Percentiles rank a stretch among this genome's conserved stretches.
These are phyloP conservation scores for Beauveria sp. DNA, from an alignment of 2,329 filamentous ascomycete genomes.

Conservation along the genomic window DNA sequence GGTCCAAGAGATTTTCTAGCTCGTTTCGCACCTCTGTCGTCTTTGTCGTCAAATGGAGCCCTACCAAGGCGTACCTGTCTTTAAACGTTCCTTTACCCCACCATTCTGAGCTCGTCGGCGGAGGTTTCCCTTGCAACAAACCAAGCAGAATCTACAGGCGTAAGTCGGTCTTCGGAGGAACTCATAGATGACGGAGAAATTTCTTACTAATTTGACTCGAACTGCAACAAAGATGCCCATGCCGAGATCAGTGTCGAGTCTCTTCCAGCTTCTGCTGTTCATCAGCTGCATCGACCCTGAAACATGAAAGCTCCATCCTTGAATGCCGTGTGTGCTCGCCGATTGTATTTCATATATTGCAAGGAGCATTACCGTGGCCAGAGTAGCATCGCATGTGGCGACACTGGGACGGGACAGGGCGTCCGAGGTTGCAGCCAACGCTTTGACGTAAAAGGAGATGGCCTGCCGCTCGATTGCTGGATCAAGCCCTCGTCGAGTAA, in stretches of 20 bases:
- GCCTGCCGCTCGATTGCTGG: not conserved
- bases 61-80: conserved; percentile 1
- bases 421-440: not conserved
- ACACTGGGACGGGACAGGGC: not conserved
- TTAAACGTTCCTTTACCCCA: conserved; percentile 1
- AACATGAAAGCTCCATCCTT: not conserved
- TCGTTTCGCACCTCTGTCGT: not conserved
- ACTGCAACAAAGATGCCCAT: conserved; percentile 1
- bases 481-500: not conserved
- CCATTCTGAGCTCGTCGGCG: not conserved
- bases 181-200: not conserved
- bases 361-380: not conserved
- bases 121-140: not conserved
- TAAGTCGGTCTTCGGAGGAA: not conserved
- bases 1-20: not conserved
- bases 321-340: not conserved
- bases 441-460: not conserved
- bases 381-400: conserved; percentile 1
- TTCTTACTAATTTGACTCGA: not conserved
- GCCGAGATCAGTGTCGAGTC: not conserved
- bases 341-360: not conserved
- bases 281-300: conserved; percentile 1
- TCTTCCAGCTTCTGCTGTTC: conserved; percentile 7
- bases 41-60: not conserved
- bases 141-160: not conserved